Conservation (phyloP, 2,329 filamentous ascomycete species). For the Pestalotiopsis sp. region DNA sequence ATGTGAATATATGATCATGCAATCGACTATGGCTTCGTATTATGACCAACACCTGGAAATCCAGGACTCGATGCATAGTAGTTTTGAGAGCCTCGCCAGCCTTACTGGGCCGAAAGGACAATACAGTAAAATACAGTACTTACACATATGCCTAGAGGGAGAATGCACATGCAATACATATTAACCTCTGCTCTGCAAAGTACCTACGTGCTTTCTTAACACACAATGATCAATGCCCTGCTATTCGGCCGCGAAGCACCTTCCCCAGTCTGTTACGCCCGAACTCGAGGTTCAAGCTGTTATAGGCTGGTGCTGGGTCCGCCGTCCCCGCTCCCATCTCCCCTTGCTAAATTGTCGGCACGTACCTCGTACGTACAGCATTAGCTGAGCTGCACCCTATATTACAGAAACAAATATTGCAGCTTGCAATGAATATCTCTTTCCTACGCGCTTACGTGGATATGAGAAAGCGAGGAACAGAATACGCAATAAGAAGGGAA, state of each 20-base stretch:
- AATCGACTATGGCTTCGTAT: background rate
- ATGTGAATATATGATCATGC: background rate
- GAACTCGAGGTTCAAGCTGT: background rate
- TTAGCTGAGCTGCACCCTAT: background rate
- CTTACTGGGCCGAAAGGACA: background rate
- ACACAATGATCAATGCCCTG: background rate
- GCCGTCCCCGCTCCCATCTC: background rate
- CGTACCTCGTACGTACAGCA: background rate
- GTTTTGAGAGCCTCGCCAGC: too few relatives aligned
- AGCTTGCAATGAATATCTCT: background rate
- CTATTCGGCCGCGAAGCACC: conserved; percentile 3
- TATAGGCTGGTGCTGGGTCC: background rate
- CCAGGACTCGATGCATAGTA: too few relatives aligned
- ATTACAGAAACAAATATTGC: background rate
- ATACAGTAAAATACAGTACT: background rate
- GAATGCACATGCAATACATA: background rate
- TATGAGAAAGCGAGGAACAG: background rate
- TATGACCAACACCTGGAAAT: background rate
- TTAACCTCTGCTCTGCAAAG: background rate
- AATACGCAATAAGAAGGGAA: background rate
- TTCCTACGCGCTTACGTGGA: background rate
- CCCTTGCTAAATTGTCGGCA: background rate
- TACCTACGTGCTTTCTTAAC: too few relatives aligned
- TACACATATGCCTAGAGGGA: background rate
- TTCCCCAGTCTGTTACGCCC: conserved; percentile 10